Evolutionary conservation across 768 basidiomycete genomes (phyloP), one percentile per base, ranked within the genome.

Genomic region (Porphyrellus cyaneotinctus): DNA sequence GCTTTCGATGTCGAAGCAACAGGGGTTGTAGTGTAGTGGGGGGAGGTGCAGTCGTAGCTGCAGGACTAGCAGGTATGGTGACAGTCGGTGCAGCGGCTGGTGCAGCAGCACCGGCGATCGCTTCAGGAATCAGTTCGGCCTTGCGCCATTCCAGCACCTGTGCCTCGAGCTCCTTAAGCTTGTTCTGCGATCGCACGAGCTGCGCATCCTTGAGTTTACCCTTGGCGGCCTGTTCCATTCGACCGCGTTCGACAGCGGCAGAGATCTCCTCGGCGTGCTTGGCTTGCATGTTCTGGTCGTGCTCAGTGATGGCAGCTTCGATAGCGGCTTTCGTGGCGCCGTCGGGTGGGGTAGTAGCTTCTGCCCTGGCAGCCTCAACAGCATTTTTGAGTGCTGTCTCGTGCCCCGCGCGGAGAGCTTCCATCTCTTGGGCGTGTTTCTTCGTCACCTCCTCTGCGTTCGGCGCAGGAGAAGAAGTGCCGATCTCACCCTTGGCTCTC

Each of bases 181-280:
- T 78, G 51, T 70, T 72, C 62, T 87, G 81, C 11, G 80, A 73
- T 46, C 74, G 78, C 28, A 82, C 74, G n/a, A 90, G 71, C 58
- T 86, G 86, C 2, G 73, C 71, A 58, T 91, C 88, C 70, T 89
- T 90, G 38, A 91, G 58, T 64, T 85, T 87, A 31, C 70, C 64
- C 70, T 85, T 87, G 22, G 81, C 73, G 2, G 61, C 72, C 46
- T 78, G 74, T 57, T 91, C 88, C 72, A 78, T 73, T 43, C 88
- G 75, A 3, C 88, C 88, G 3, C 80, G 73, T 45, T 91, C 88
- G 8, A 85, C 75, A 1, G 88, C 88, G 7, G 79, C 73, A 3
- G 75, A 75, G 31, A 88, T 79, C 47, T 86, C 85, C 22, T 79
- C 74, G 7, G 74, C 71, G 22, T 81, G 80, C 36, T 71, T 73